Base-by-base conservation (phyloP, 2,329 filamentous ascomycete species). In the Chaetomium globosum region DNA sequence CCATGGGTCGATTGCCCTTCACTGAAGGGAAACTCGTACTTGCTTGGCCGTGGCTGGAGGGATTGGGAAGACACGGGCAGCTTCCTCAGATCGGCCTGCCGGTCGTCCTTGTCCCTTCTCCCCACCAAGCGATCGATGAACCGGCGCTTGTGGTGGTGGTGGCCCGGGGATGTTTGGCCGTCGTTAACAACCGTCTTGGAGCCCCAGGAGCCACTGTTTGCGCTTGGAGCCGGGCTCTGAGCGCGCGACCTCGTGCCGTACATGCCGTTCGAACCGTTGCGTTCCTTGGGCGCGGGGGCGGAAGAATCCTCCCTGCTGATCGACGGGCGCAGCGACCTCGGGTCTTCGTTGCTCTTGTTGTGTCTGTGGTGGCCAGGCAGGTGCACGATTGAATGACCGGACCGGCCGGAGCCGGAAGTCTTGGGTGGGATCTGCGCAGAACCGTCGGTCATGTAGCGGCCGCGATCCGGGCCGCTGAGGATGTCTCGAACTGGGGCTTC, bases 221-320 rank as follows among this genome's bases (percentile, higher is more conserved):
- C 81, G 76, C 91, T 95, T 8, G 93, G 90, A 0, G 92, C 91
- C 30, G 93, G 92, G 76, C 93, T 96, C 67, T 90, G 86, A 13
- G 91, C 88, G 69, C 93, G 88, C 26, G 83, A 82, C 67, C 78
- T 78, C 56, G 80, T 75, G 70, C 74, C 70, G 80, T 84, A 75
- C 82, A 82, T 73, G 65, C 69, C 73, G 57, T 73, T 79, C 51
- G 81, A 81, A 59, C 77, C 78, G 39, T 77, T 81, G 63, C 82
- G 82, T 66, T 88, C 87, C 74, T 84, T 87, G 73, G 71, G 71
- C 30, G 81, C 74, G 71, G 80, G 85, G 71, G 80, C 78, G 26
- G 83, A 78, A 19, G 89, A 88, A 66, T 94, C 90, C 74, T 96
- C 92, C 72, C 90, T 85, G 75, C 89, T 93, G 63, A 87, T 83